Base-by-base conservation (phyloP, 164 flowering plant genomes). In the Protea cynaroides region DNA sequence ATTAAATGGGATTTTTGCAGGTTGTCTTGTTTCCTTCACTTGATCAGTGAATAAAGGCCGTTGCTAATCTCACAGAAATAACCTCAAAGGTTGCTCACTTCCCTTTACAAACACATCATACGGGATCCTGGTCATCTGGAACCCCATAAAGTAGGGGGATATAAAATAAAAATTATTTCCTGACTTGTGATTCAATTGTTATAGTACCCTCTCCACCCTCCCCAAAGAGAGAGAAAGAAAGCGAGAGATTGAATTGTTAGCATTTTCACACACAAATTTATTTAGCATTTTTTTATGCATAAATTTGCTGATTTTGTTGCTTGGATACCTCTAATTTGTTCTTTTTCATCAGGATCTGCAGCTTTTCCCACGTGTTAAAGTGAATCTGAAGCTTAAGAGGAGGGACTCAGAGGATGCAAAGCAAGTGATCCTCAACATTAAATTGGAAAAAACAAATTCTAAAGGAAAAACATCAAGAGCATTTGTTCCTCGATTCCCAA, bases 401-500 rank as follows among this genome's bases (percentile, higher is more conserved):
- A 80, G 70, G 62, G 78, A 72, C 8, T 56, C 37, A 43, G 73
- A 67, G 57, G 78, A 63, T 65, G 70, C 44, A 11, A 73, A 70
- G 19, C 43, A 75, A 37, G 53, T 24, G n/a, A 37, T 64, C 22
- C 66, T 94, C 65, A 81, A 72, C 61, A 77, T 94, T 40, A 85
- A 78, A 74, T 65, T 94, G 77, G 91, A 87, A 71, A 83, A 79
- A 53, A 75, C 57, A 37, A 86, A 83, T 63, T 69, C 71, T 38
- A 74, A 61, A 65, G 71, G 72, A 19, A 82, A 69, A 66, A 53
- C 74, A 57, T 76, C 85, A 10, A 79, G 91, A 76, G 98, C 97
- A 21, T 94, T 82, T 75, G 56, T 74, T 38, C 98, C 93, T 64
- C 86, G 89, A 4, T 94, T 89, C 66, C 97, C 98, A 0, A 94